phyloP scores from a whole-genome alignment of 2,329 filamentous ascomycete genomes.

The Diaporthe citri region DNA sequence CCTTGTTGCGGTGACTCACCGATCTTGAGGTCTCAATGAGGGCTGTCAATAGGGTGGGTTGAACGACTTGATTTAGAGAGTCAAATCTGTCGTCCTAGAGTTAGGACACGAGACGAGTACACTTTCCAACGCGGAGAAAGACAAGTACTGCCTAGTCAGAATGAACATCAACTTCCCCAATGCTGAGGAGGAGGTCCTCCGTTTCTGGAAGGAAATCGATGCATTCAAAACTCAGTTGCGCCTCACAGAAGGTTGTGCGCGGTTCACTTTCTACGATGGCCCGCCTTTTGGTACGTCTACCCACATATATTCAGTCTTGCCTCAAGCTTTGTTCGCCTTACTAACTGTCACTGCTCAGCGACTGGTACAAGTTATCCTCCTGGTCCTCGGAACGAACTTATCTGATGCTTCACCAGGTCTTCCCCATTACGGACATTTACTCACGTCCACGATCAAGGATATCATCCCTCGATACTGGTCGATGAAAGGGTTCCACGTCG shows the following conservation, averaged over 20 bases:
- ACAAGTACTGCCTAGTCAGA: slow-evolving; percentile 36
- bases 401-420: neutral
- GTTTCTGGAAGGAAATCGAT: slow-evolving; percentile 89
- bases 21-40: too few species aligned
- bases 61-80: too few species aligned
- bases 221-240: slow-evolving; percentile 86
- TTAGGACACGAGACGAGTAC: too few species aligned
- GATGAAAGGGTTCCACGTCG: slow-evolving; percentile 96
- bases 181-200: slow-evolving; percentile 87
- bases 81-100: too few species aligned
- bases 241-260: slow-evolving; percentile 83
- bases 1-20: too few species aligned
- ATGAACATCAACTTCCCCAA: slow-evolving; percentile 95
- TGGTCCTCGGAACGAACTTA: neutral
- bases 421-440: slow-evolving; percentile 75
- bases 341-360: neutral
- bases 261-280: slow-evolving; percentile 95
- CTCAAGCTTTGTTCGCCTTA: too few species aligned
- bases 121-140: too few species aligned
- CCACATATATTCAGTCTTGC: neutral
- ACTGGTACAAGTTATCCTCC: neutral
- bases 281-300: slow-evolving; percentile 80
- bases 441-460: slow-evolving; percentile 96
- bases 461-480: slow-evolving; percentile 97
- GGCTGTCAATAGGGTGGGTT: too few species aligned